Base-by-base conservation (phyloP, 2,329 filamentous ascomycete species). In the Biscogniauxia sp. region DNA sequence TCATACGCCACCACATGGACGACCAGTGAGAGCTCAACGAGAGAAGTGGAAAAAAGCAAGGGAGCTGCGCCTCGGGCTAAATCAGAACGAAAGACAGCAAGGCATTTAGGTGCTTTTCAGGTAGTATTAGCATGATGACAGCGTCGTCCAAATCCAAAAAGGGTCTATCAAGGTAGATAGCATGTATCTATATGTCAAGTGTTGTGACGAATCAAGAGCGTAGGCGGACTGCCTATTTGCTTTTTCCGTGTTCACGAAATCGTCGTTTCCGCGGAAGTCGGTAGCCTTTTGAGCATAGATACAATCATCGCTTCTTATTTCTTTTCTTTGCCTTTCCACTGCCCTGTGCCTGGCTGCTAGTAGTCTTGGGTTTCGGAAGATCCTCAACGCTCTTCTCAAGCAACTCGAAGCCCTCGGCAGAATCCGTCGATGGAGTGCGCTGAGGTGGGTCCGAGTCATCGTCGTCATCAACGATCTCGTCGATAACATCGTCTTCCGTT, bases 391-490 rank as follows among this genome's bases (percentile, higher is more conserved):
- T 85, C 76, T 86, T 86, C 70, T 87, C 84, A 9, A 88, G 76
- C 51, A 88, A 74, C 76, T 89, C 86, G 74, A 86, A 88, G 71
- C 87, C 84, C 57, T 84, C 85, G 20, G 82, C 80, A 1, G 84
- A 86, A 69, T 84, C 85, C 20, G 81, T 84, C 71, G 80, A 84
- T 20, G 84, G 79, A 28, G 83, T 83, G 60, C 76, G 75, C 74
- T 84, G 79, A 51, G 80, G 75, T 4, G 74, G 77, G 63, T 84
- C 83, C 5, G 72, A 72, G 20, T 69, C 82, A 53, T 81, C 80
- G 23, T 78, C 77, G 50, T 79, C 78, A 41, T 79, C 78, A 17
- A 68, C 66, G 25, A 75, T 74, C 20, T 73, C 72, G 6, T 71
- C 72, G 28, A 74, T 76, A 8, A 74, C 75, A 1, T 76, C 75